Evolutionary conservation across 2,329 filamentous ascomycete genomes (phyloP).

Genomic region (Colletotrichum falcatum): DNA sequence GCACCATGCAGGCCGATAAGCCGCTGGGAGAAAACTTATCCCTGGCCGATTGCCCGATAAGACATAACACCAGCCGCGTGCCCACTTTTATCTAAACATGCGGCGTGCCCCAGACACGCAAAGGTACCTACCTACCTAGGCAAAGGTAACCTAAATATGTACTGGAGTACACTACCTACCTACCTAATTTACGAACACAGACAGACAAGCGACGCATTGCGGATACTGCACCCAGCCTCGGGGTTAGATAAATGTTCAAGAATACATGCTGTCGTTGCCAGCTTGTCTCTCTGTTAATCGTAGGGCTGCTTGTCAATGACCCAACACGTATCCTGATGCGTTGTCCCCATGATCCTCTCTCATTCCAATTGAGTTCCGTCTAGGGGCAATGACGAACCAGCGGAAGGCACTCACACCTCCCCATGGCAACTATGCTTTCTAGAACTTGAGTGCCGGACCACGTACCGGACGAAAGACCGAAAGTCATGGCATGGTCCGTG

Average conservation of each 20-base stretch:
- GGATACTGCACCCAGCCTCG: conserved; percentile 11
- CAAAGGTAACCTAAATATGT: too few relatives aligned
- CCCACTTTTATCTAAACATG: conserved; percentile 1
- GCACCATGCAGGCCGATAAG: conserved; percentile 31
- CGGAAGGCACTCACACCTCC: conserved; percentile 12
- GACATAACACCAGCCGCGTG: neutral
- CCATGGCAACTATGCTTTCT: conserved; percentile 17
- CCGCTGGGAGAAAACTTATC: conserved; percentile 40
- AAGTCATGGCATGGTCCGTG: neutral
- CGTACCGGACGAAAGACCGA: conserved; percentile 23
- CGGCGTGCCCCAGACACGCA: neutral
- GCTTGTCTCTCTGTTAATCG: neutral
- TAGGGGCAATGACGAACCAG: neutral
- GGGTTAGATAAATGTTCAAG: conserved; percentile 16
- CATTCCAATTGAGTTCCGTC: neutral
- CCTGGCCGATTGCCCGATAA: conserved; percentile 38
- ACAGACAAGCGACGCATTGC: neutral
- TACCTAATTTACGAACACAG: neutral
- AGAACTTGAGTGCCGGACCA: conserved; percentile 20
- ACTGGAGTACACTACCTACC: too few relatives aligned
- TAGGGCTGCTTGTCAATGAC: neutral
- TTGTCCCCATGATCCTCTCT: neutral
- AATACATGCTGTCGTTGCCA: neutral
- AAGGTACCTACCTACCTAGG: too few relatives aligned
- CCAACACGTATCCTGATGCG: neutral